Evolutionary conservation across 768 basidiomycete species (phyloP).

Genomic region (Serpula lacrymans): DNA sequence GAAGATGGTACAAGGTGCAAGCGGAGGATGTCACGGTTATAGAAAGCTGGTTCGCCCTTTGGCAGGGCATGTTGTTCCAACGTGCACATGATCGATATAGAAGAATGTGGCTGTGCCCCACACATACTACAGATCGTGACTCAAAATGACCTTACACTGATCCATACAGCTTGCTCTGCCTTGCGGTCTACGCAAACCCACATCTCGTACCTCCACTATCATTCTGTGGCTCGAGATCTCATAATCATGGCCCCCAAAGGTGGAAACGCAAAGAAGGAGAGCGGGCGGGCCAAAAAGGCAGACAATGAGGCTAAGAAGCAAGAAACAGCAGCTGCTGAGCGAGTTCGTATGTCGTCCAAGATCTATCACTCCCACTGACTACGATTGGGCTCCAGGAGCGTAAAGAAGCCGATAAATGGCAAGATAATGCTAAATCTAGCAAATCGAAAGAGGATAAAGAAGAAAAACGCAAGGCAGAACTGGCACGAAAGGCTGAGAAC

Average conservation of each 20-base stretch:
- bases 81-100: no score
- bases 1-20: neutral
- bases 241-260: slow-evolving; percentile 80
- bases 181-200: no score
- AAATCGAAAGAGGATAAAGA: slow-evolving; percentile 74
- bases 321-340: slow-evolving; percentile 54
- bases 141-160: no score
- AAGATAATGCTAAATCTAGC: slow-evolving; percentile 59
- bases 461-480: slow-evolving; percentile 75
- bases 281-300: slow-evolving; percentile 86
- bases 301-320: slow-evolving; percentile 86
- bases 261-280: slow-evolving; percentile 89
- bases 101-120: no score
- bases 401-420: slow-evolving; percentile 68
- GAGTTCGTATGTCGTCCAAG: slow-evolving; percentile 38
- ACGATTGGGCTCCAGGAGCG: slow-evolving; percentile 48
- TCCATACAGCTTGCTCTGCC: no score
- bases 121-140: no score
- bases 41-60: no score
- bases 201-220: no score
- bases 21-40: no score
- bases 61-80: no score
- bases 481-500: slow-evolving; percentile 84
- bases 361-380: slow-evolving; percentile 2
- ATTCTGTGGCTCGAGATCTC: no score